Percentiles rank a stretch among this genome's conserved stretches.
Evolutionary conservation across 2,329 filamentous ascomycete species (phyloP).

Genomic region (Fusarium buharicum): DNA sequence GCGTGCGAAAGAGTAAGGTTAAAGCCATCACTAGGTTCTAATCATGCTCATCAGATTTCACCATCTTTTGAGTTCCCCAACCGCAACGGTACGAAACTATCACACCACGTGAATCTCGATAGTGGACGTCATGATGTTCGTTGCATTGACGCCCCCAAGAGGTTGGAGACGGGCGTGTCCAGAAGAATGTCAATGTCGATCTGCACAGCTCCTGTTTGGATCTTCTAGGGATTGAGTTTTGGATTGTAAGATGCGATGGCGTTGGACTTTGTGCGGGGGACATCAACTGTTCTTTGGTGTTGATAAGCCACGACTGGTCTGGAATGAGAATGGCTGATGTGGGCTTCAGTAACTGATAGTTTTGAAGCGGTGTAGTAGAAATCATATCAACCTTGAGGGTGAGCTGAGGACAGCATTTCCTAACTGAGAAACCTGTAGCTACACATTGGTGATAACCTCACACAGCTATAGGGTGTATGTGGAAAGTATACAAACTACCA

Average conservation of each 20-base stretch:
- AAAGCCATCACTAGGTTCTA: too few species aligned
- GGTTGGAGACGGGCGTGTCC: slow-evolving; percentile 4
- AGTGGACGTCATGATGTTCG: slow-evolving; percentile 20
- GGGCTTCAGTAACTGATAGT: background rate
- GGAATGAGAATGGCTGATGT: background rate
- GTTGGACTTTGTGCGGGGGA: background rate
- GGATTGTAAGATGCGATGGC: slow-evolving; percentile 1
- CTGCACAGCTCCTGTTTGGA: background rate
- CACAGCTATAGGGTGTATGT: background rate
- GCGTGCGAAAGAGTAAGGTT: background rate
- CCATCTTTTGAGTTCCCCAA: background rate
- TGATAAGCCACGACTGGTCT: background rate
- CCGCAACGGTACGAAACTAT: slow-evolving; percentile 4
- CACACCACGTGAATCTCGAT: slow-evolving; percentile 6
- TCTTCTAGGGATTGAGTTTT: slow-evolving; percentile 20
- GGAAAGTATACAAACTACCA: too few species aligned
- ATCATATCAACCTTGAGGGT: background rate
- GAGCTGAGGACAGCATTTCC: background rate
- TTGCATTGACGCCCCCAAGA: slow-evolving; percentile 4
- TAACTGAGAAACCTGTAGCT: background rate
- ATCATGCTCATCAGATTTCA: background rate
- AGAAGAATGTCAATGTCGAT: background rate
- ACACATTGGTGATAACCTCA: background rate
- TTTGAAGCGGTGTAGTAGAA: background rate
- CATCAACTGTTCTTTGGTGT: background rate